Base-by-base conservation (phyloP, 164 flowering plant species). In the Nymphaea colorata region DNA sequence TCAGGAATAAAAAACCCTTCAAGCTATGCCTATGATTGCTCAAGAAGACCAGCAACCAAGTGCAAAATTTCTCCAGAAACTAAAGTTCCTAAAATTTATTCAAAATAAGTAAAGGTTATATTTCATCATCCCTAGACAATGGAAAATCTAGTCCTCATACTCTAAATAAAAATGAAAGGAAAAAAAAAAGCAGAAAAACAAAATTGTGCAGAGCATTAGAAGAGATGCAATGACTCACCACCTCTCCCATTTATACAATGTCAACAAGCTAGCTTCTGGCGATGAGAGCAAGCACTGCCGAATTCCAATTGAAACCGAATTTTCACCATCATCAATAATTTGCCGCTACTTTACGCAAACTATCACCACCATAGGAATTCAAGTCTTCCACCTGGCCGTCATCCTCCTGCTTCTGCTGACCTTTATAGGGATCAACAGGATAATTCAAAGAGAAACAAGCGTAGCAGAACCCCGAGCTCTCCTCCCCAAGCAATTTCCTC, bases 381-480 rank as follows among this genome's bases (percentile, higher is more conserved):
- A 86, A 63, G 14, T 89, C 89, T 79, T 83, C 89, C 68, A 81
- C 89, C 41, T 82, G 67, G 70, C 82, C 85, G 76, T 85, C 88
- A 11, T 87, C 89, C 17, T 81, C 78, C 70, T 82, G 70, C 73
- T 88, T 87, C 67, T 84, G 86, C 72, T 85, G 86, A 0, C 74
- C 12, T 68, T 89, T 94, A 18, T n/a, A 82, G 0, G 96, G 96
- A 51, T 62, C 72, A 41, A 93, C 91, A 0, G 98, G 96, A 69
- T 93, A 93, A 1, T 86, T 78, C 57, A 90, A 87, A 3, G 93
- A 85, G 77, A 93, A 93, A 67, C 98, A 93, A 71, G 97, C 98
- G 73, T 86, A 88, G 65, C 98, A 93, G 59, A 69, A 93, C 15
- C 74, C 78, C 0, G 76, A 71, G 7, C 88, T 69, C 41, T 87